Conservation (phyloP, 1,284 basidiomycete species). For the Paramarasmius palmivorus region DNA sequence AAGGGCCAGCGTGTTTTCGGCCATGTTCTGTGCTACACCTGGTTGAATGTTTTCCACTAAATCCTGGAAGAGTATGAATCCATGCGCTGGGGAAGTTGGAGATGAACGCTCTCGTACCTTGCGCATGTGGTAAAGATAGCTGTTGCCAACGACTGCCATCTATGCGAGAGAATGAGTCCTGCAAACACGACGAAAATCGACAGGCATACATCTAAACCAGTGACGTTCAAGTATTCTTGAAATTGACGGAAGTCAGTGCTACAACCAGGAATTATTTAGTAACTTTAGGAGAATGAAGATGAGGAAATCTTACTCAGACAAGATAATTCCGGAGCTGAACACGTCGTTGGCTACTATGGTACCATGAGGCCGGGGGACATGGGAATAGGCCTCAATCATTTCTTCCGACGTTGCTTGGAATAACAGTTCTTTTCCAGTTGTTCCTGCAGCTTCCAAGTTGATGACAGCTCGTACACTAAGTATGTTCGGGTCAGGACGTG, state of each 20-base stretch:
- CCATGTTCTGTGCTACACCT: slow-evolving; percentile 92
- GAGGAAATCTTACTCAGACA: slow-evolving; percentile 73
- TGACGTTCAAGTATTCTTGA: slow-evolving; percentile 86
- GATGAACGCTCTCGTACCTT: slow-evolving; percentile 37
- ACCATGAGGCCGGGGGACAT: slow-evolving; percentile 53
- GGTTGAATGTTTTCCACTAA: slow-evolving; percentile 77
- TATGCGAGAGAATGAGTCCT: slow-evolving; percentile 31
- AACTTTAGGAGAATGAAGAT: neutral
- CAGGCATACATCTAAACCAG: slow-evolving; percentile 75
- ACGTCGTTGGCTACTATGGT: slow-evolving; percentile 64
- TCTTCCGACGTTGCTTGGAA: slow-evolving; percentile 96
- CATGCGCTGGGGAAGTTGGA: neutral
- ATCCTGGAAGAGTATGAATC: slow-evolving; percentile 20
- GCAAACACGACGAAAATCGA: slow-evolving; percentile 4
- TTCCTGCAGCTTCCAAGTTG: slow-evolving; percentile 94
- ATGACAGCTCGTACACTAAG: slow-evolving; percentile 81
- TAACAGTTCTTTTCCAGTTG: slow-evolving; percentile 84
- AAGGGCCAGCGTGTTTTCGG: slow-evolving; percentile 85
- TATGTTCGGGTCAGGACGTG: slow-evolving; percentile 1
- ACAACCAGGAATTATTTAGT: slow-evolving; percentile 1
- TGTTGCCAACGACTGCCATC: slow-evolving; percentile 94
- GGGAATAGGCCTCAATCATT: slow-evolving; percentile 91
- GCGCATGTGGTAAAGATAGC: slow-evolving; percentile 91
- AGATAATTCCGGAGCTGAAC: slow-evolving; percentile 89
- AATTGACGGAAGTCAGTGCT: slow-evolving; percentile 96